Evolutionary conservation across 2,329 filamentous ascomycete genomes (phyloP), one percentile per base, ranked within the genome.

Genomic region (Cryphonectria carpinicola): DNA sequence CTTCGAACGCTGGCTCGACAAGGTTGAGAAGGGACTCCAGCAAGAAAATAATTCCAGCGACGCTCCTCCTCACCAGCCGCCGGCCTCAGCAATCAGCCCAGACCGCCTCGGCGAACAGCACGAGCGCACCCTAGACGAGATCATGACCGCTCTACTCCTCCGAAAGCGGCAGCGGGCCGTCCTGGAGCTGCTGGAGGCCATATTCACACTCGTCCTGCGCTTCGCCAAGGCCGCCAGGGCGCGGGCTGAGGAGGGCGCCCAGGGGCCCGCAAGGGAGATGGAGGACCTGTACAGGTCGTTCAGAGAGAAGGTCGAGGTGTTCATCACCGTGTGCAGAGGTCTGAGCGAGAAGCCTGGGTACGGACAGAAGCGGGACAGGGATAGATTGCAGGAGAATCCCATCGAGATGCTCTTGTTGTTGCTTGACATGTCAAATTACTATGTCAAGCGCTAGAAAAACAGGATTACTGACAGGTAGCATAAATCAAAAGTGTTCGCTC

Each of bases 151-250:
- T 0, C 82, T 96, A 0, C 85, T 97, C 19, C 82, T 97, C 3
- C 87, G 92, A 71, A 93, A 92, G 76, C 85, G 92, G 49, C 94
- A 97, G 78, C 85, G 89, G 71, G 90, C 93, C 1, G 88, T 94
- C 0, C 84, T 94, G 73, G 87, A 87, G 54, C 81, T 97, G 0
- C 82, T 97, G 0, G 92, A 97, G 72, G 91, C 92, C 25, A 92
- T 95, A 1, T 95, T 97, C 73, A 83, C 84, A 0, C 80, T 88
- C 0, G 87, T 97, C n/a, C 82, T 97, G 14, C 82, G 85, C 17
- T 96, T 96, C 77, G 89, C 90, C n/a, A 87, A 85, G 74, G 77
- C 80, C 52, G 79, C 81, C 25, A 80, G 83, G 74, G 75, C 82
- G n/a, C 81, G 81, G 73, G 79, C 80, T 22, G 73, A 82, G 17